phyloP scores from a whole-genome alignment of 2,329 filamentous ascomycete species.

The Venturia aucupariae region DNA sequence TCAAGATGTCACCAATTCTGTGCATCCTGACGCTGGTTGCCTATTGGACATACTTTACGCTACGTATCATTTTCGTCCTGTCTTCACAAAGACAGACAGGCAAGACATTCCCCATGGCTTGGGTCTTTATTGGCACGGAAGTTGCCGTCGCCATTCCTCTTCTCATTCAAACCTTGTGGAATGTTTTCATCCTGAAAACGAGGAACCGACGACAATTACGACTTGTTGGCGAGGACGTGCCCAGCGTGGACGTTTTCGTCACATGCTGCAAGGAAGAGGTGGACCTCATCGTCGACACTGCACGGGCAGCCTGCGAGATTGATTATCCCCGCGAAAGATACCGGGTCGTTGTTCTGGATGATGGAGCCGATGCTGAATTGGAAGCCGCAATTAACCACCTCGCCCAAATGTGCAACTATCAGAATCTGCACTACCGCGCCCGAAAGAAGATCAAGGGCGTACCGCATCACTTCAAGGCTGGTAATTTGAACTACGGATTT shows the following conservation, averaged over 20 bases:
- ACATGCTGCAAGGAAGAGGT: constrained; percentile 37
- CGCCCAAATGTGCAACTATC: constrained; percentile 23
- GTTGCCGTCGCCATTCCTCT: constrained; percentile 45
- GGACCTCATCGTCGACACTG: constrained; percentile 33
- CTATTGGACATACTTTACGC: constrained; percentile 39
- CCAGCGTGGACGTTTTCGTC: constrained; percentile 35
- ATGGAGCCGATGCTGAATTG: constrained; percentile 28
- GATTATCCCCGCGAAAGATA: constrained; percentile 33
- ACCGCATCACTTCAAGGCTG: constrained; percentile 51
- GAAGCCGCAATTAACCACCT: constrained; percentile 28
- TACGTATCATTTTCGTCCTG: constrained; percentile 46
- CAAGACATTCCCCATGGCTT: constrained; percentile 41
- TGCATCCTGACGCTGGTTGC: constrained; percentile 27
- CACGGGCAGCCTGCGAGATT: constrained; percentile 29
- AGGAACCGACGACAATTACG: constrained; percentile 45
- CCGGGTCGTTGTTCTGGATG: constrained; percentile 33
- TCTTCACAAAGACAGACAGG: constrained; percentile 37
- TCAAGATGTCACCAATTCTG: constrained; percentile 27
- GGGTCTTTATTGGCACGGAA: constrained; percentile 50
- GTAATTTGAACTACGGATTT: constrained; percentile 54
- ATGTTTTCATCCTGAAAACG: constrained; percentile 48
- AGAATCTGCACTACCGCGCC: constrained; percentile 35
- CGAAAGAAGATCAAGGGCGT: constrained; percentile 31
- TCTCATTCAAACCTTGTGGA: constrained; percentile 49
- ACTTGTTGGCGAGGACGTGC: constrained; percentile 31